phyloP scores from a whole-genome alignment of 129 eudicot genomes.

The Apium graveolens region DNA sequence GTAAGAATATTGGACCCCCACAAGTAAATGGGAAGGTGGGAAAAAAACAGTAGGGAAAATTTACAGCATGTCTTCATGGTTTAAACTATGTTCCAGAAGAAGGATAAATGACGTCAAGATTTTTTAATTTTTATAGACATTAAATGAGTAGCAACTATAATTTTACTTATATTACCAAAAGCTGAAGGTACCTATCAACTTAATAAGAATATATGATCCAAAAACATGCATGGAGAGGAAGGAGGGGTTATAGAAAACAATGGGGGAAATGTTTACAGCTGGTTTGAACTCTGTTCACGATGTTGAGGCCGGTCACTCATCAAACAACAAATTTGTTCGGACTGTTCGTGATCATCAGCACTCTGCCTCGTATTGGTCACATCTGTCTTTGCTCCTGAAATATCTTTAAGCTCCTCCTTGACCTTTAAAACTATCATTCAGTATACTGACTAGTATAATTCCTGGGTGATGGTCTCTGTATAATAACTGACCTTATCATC shows the following conservation, averaged over 20 bases:
- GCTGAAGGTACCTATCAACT: neutral
- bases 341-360: constrained; percentile 52
- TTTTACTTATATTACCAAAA: neutral
- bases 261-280: constrained; percentile 31
- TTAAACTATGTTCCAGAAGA: neutral
- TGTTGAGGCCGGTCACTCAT: constrained; percentile 19
- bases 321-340: constrained; percentile 26
- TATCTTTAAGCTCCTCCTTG: constrained; percentile 53
- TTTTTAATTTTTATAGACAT: neutral
- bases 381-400: constrained; percentile 52
- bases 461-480: neutral
- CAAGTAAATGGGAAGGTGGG: neutral
- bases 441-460: constrained; percentile 13
- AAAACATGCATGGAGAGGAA: neutral
- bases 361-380: constrained; percentile 45
- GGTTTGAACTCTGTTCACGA: constrained; percentile 20
- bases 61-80: neutral
- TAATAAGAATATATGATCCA: neutral
- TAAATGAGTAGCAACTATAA: neutral
- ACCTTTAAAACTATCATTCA: constrained; percentile 34
- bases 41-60: neutral
- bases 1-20: neutral
- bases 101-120: neutral
- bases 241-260: neutral
- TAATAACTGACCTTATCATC: constrained; percentile 57